phyloP scores from a whole-genome alignment of 805 yeast genomes.

The Nakazawaea anatomiae region DNA sequence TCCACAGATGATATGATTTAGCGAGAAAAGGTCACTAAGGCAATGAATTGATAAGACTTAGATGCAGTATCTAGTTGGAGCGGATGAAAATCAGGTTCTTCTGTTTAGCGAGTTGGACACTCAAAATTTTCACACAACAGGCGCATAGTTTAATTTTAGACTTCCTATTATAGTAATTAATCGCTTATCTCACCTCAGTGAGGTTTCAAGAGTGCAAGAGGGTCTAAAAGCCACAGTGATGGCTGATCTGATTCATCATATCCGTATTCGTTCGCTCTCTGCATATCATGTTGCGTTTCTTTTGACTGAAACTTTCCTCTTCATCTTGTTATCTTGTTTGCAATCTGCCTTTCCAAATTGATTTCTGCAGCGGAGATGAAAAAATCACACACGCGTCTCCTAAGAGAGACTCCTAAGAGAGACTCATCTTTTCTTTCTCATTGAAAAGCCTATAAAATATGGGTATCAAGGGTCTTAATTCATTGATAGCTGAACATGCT shows the following conservation, averaged over 20 bases:
- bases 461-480: conserved; percentile 67
- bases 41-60: neutral
- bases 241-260: too few species aligned
- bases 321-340: too few species aligned
- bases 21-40: neutral
- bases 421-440: neutral
- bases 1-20: neutral
- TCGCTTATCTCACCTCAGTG: neutral
- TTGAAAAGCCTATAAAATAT: conserved; percentile 12
- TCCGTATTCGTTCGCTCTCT: too few species aligned
- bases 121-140: neutral
- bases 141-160: neutral
- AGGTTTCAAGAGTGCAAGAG: too few species aligned
- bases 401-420: neutral
- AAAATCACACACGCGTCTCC: neutral
- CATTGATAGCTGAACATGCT: conserved; percentile 83
- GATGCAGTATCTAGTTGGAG: too few species aligned
- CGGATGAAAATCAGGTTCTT: too few species aligned
- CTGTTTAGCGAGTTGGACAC: neutral
- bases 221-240: too few species aligned
- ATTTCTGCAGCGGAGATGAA: neutral
- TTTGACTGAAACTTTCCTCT: too few species aligned
- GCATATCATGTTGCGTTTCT: too few species aligned
- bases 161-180: neutral
- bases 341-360: too few species aligned